These are phyloP conservation scores for Dalbergia cultrata DNA, from an alignment of 306 rosid species.

Conservation along the genomic window DNA sequence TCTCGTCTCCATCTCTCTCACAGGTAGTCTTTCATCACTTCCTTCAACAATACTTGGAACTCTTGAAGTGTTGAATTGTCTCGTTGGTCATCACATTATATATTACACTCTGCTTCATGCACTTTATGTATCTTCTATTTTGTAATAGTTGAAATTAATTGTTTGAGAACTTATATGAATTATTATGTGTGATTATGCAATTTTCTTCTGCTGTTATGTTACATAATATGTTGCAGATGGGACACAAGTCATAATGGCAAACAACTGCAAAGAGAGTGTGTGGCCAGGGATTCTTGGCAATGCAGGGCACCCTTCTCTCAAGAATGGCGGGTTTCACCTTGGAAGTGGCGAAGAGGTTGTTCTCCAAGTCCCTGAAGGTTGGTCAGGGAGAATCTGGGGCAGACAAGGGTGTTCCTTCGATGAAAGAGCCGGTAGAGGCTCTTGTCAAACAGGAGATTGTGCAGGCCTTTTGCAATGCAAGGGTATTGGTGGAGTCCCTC, in stretches of 20 bases:
- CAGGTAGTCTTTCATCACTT: conserved; percentile 38
- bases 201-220: not conserved
- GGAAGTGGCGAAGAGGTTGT: conserved; percentile 53
- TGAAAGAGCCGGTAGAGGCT: conserved; percentile 54
- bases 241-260: conserved; percentile 57
- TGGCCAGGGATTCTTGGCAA: conserved; percentile 72
- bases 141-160: too few relatives aligned
- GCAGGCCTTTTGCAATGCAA: conserved; percentile 64
- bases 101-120: not conserved
- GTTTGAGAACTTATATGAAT: not conserved
- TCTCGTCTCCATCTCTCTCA: conserved; percentile 51
- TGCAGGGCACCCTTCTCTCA: conserved; percentile 57
- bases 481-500: conserved; percentile 72
- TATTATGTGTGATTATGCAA: too few relatives aligned
- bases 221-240: conserved; percentile 54
- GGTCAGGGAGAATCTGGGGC: conserved; percentile 89
- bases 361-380: conserved; percentile 55
- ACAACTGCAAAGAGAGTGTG: conserved; percentile 69
- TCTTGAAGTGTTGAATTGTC: too few relatives aligned
- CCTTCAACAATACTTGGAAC: not conserved
- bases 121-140: not conserved
- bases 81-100: not conserved
- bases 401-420: conserved; percentile 78
- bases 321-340: conserved; percentile 67
- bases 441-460: conserved; percentile 76